These are phyloP conservation scores for Magnaporthiopsis poae DNA, from an alignment of 2,329 filamentous ascomycete genomes.

Conservation along the genomic window DNA sequence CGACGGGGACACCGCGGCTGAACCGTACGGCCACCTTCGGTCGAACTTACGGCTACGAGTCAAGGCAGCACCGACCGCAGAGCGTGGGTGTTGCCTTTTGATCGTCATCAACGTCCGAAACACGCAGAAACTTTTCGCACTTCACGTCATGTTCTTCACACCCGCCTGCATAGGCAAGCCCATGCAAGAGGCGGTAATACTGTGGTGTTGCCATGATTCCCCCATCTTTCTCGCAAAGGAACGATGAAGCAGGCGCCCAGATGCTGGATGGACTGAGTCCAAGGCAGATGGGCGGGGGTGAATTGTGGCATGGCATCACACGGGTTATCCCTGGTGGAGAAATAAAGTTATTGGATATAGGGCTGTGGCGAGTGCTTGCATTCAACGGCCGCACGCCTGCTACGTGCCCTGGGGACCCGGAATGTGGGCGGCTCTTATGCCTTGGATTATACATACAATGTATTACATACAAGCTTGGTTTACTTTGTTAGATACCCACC, in stretches of 20 bases:
- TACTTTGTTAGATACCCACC: background rate
- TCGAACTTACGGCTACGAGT: background rate
- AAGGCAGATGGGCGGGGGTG: background rate
- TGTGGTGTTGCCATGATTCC: background rate
- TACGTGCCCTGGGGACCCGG: background rate
- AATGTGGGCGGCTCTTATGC: background rate
- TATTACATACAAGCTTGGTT: background rate
- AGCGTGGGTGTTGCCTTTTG: slow-evolving; percentile 40
- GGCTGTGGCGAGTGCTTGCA: background rate
- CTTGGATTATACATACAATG: background rate
- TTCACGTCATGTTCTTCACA: slow-evolving; percentile 3
- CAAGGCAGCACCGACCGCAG: slow-evolving; percentile 20
- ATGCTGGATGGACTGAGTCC: background rate
- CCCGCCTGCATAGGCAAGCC: background rate
- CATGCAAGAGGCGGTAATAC: background rate
- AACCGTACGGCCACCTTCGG: slow-evolving; percentile 6
- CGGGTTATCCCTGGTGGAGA: background rate
- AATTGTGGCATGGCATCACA: background rate
- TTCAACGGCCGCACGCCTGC: background rate
- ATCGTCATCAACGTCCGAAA: slow-evolving; percentile 8
- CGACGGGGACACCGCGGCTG: slow-evolving; percentile 16
- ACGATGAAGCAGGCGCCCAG: background rate
- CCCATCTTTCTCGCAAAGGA: background rate
- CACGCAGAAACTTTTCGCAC: background rate
- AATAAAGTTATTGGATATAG: background rate